These are phyloP conservation scores for Triticum dicoccoides DNA, from an alignment of 176 grass and related monocot genomes.

Conservation along the genomic window DNA sequence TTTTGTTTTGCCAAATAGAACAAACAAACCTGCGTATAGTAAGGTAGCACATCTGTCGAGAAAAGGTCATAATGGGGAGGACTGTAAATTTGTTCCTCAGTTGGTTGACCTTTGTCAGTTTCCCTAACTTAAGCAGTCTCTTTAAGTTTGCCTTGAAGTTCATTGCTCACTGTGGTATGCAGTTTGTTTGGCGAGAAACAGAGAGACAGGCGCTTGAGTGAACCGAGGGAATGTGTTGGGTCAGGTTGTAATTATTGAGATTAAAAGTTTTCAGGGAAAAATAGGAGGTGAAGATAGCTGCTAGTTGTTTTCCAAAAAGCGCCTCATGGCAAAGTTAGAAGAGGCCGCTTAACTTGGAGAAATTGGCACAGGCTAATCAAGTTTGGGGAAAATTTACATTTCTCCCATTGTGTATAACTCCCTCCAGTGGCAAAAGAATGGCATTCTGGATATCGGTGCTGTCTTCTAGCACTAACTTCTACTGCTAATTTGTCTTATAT, in stretches of 20 bases:
- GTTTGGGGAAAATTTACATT: not conserved
- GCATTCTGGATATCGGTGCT: not conserved
- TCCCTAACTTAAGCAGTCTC: not conserved
- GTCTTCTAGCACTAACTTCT: not conserved
- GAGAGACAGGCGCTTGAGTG: not conserved
- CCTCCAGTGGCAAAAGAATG: not conserved
- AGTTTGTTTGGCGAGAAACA: not conserved
- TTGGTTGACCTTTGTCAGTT: not conserved
- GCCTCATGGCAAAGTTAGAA: not conserved
- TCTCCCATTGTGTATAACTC: not conserved
- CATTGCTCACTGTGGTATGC: not conserved
- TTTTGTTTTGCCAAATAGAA: not conserved
- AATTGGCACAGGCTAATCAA: not conserved
- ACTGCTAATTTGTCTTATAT: not conserved
- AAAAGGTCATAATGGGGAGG: not conserved
- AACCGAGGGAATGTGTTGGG: not conserved
- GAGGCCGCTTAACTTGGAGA: not conserved
- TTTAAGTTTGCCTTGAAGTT: not conserved
- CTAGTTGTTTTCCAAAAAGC: not conserved
- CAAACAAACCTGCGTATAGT: not conserved
- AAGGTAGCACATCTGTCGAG: not conserved
- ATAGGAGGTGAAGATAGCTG: not conserved
- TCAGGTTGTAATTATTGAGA: not conserved
- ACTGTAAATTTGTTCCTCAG: not conserved
- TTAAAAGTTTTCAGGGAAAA: not conserved